Evolutionary conservation across 2,329 filamentous ascomycete species (phyloP).

Genomic region (Trichophaea hybrida): DNA sequence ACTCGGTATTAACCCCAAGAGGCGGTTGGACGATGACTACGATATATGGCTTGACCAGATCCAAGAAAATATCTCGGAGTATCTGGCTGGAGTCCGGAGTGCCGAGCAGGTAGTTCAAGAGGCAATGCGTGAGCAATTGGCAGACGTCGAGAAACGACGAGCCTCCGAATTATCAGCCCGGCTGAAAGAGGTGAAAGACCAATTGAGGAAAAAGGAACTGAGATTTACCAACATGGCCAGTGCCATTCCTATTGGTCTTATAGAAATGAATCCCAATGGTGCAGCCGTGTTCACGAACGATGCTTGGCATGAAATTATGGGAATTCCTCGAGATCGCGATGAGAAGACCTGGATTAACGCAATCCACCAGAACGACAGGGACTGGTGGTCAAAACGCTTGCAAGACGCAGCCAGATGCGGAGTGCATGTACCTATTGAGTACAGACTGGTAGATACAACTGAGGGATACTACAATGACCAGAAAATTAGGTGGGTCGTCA

Average conservation of each 20-base stretch:
- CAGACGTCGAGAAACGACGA: neutral
- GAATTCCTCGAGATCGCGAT: neutral
- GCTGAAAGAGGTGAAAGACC: neutral
- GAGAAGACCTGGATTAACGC: neutral
- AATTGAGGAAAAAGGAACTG: constrained; percentile 1
- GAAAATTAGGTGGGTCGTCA: constrained; percentile 1
- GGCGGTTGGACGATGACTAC: constrained; percentile 71
- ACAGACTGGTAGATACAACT: constrained; percentile 6
- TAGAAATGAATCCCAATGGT: neutral
- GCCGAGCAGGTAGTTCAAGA: neutral
- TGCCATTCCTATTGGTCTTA: neutral
- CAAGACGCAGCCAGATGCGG: neutral
- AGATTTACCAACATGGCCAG: constrained; percentile 1
- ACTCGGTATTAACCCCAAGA: constrained; percentile 61
- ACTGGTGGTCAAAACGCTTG: neutral
- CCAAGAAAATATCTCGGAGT: constrained; percentile 7
- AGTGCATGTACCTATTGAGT: constrained; percentile 4
- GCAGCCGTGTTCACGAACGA: neutral
- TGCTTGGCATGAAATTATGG: constrained; percentile 7
- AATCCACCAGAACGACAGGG: neutral
- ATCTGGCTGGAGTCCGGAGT: constrained; percentile 6
- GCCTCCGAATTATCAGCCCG: neutral
- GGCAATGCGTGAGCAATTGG: neutral
- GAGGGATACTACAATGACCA: constrained; percentile 1
- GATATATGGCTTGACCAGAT: constrained; percentile 30